Evolutionary conservation across 140 eudicot genomes (phyloP), one percentile per base, ranked within the genome.

Genomic region (Ambrosia hybrid): DNA sequence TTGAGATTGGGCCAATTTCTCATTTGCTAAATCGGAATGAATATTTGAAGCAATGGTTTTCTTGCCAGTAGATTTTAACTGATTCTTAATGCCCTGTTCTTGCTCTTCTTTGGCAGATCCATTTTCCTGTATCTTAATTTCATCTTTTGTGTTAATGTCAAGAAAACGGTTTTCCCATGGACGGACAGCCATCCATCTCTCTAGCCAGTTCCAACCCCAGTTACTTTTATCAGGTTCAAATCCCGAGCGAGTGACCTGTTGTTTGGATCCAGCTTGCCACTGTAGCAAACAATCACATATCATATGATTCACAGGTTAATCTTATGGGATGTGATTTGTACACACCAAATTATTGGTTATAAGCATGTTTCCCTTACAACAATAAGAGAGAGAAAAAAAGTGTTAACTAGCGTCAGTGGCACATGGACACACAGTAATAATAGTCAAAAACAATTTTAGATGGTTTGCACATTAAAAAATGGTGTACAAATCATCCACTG

Each of bases 171-270:
- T 94, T 74, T 94, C 99, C 99, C 99, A 94, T 37, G 99, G 99
- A 60, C 99, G 96, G 74, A 94, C 99, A 70, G 99, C 99, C 99
- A 94, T 90, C 99, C 99, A 94, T 82, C 99, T 84, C 77, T 94
- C 99, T 52, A 94, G 69, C 97, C 99, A 94, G 61, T 94, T 94
- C 97, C 99, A 94, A 21, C 99, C 96, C 99, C 99, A 94, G 84
- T 80, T 90, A 80, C 73, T 82, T 80, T 83, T 83, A 88, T 94
- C 96, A 48, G 97, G 97, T 83, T 88, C 89, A 79, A 88, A 88
- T 66, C 94, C 95, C 57, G 88, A 71, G 36, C 78, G 79, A 49
- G 86, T 73, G 49, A 73, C 76, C 65, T 81, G 87, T 83, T 88
- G 95, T 80, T 88, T 86, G 3, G 96, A 88, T 75, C 97, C 97